These are phyloP conservation scores for Sphenostylis stenocarpa DNA, from an alignment of 306 rosid genomes.

Conservation along the genomic window DNA sequence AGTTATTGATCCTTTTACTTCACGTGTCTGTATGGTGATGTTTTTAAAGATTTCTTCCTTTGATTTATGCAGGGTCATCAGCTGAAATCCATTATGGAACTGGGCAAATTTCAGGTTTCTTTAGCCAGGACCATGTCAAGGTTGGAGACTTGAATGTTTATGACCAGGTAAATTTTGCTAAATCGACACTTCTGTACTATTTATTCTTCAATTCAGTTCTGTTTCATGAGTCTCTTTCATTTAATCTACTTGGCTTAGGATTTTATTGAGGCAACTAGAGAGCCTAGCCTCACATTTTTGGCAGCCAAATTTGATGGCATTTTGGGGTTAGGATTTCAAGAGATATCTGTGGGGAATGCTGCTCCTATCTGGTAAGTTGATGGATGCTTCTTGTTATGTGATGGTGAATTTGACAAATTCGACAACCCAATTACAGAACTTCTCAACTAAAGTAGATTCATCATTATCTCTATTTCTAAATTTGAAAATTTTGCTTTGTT, in stretches of 20 bases:
- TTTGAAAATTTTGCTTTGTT: background rate
- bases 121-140: slow-evolving; percentile 38
- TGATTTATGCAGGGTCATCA: slow-evolving; percentile 34
- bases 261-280: slow-evolving; percentile 53
- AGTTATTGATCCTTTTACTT: background rate
- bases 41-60: background rate
- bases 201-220: background rate
- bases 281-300: slow-evolving; percentile 44
- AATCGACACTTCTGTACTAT: background rate
- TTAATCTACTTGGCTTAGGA: slow-evolving; percentile 33
- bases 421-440: background rate
- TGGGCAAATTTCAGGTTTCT: slow-evolving; percentile 49
- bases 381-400: background rate
- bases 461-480: background rate
- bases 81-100: slow-evolving; percentile 53
- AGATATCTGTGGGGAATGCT: slow-evolving; percentile 40
- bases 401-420: background rate
- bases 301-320: slow-evolving; percentile 46
- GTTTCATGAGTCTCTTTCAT: background rate
- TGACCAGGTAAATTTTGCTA: slow-evolving; percentile 33
- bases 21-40: background rate
- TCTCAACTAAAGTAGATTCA: background rate
- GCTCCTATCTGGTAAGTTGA: slow-evolving; percentile 53
- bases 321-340: slow-evolving; percentile 42
- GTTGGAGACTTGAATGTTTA: slow-evolving; percentile 38